These are phyloP conservation scores for Pilasporangium apinafurcum DNA, from an alignment of 352 stramenopile species.

Conservation along the genomic window DNA sequence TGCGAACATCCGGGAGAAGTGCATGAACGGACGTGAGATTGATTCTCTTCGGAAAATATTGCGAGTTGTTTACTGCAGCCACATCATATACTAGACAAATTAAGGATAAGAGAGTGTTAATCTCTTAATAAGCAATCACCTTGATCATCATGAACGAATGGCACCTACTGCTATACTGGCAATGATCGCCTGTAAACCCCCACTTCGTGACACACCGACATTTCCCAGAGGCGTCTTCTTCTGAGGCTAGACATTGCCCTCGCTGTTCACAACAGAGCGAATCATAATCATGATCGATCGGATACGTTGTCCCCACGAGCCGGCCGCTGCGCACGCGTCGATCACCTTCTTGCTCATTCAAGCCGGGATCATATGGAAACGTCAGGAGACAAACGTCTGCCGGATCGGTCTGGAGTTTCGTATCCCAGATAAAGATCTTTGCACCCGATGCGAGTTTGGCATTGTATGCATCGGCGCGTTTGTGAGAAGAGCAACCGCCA, in stretches of 20 bases:
- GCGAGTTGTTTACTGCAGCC: constrained; percentile 33
- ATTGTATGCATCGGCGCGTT: constrained; percentile 40
- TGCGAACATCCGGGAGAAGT: constrained; percentile 42
- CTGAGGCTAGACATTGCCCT: constrained; percentile 26
- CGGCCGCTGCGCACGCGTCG: constrained; percentile 52
- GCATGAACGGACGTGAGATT: constrained; percentile 23
- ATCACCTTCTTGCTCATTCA: constrained; percentile 52
- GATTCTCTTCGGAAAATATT: constrained; percentile 24
- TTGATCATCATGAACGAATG: neutral
- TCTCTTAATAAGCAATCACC: too few relatives aligned
- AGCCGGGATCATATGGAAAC: constrained; percentile 54
- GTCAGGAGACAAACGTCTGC: constrained; percentile 29
- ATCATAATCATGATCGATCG: constrained; percentile 71
- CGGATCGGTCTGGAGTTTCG: constrained; percentile 48
- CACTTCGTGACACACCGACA: constrained; percentile 61
- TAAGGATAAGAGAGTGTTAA: too few relatives aligned
- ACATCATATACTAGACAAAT: constrained; percentile 45
- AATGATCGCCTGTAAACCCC: constrained; percentile 64
- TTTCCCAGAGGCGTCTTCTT: constrained; percentile 56
- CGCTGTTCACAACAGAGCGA: constrained; percentile 60
- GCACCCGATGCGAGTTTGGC: constrained; percentile 39
- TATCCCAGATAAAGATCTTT: constrained; percentile 64
- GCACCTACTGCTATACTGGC: constrained; percentile 45
- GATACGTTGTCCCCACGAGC: constrained; percentile 54
- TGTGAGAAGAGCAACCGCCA: constrained; percentile 54